A percentile compares a stretch with the other conserved stretches of the same genome.
phyloP scores from a whole-genome alignment of 1,284 basidiomycete species.

The Cerrena zonata region DNA sequence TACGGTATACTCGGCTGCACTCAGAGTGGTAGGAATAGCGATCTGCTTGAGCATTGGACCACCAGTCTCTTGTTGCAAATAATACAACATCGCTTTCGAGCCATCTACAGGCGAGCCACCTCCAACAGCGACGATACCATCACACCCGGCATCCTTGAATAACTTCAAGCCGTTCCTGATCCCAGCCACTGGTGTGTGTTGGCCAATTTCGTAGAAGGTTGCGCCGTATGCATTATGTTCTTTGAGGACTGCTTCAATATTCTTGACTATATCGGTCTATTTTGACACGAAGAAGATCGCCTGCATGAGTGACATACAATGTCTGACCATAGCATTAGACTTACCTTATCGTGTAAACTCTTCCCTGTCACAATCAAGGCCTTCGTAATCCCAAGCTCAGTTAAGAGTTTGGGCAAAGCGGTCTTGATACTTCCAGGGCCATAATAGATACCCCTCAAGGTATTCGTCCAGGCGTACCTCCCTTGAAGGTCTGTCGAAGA shows the following conservation, averaged over 20 bases:
- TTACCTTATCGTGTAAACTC: constrained; percentile 60
- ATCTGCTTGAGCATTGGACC: constrained; percentile 48
- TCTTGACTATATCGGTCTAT: constrained; percentile 62
- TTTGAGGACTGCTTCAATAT: constrained; percentile 52
- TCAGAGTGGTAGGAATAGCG: constrained; percentile 77
- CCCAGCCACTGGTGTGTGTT: constrained; percentile 69
- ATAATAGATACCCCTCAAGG: constrained; percentile 60
- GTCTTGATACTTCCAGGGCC: constrained; percentile 58
- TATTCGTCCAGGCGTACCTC: constrained; percentile 58
- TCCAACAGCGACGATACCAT: constrained; percentile 69
- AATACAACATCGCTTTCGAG: constrained; percentile 63
- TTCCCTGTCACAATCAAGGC: constrained; percentile 69
- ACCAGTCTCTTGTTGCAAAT: constrained; percentile 50
- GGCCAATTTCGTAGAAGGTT: constrained; percentile 71
- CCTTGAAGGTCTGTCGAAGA: constrained; percentile 32
- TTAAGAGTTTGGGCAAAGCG: constrained; percentile 58
- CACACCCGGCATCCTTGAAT: constrained; percentile 52
- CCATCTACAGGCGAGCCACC: constrained; percentile 80
- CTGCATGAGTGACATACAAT: too few species aligned
- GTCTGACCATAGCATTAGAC: background rate
- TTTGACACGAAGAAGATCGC: too few species aligned
- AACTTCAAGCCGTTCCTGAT: constrained; percentile 58
- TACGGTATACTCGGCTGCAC: constrained; percentile 73
- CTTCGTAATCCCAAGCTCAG: constrained; percentile 49
- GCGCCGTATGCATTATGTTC: constrained; percentile 52